These are phyloP conservation scores for Trichosporon coremiiforme DNA, from an alignment of 1,284 basidiomycete species.

Conservation along the genomic window DNA sequence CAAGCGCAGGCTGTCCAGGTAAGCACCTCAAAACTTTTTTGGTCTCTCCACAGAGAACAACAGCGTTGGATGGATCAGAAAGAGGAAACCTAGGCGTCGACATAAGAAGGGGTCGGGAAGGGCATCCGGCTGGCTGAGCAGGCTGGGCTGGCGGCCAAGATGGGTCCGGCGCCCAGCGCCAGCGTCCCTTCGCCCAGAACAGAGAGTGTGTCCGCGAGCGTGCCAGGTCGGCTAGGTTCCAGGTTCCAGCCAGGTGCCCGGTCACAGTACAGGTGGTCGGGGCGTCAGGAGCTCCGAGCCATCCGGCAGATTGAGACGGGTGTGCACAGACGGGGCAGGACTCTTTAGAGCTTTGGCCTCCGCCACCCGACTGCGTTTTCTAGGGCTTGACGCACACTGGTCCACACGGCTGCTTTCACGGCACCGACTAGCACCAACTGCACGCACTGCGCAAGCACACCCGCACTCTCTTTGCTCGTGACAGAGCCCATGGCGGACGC, in stretches of 20 bases:
- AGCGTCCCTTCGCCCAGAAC: background rate
- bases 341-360: constrained; percentile 9
- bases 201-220: background rate
- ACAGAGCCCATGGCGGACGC: too few relatives aligned
- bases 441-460: background rate
- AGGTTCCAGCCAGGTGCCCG: background rate
- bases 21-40: constrained; percentile 27
- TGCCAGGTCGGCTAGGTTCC: background rate
- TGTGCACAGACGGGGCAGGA: constrained; percentile 14
- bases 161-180: background rate
- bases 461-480: background rate
- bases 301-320: constrained; percentile 14
- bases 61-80: background rate
- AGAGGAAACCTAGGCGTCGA: background rate
- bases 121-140: background rate
- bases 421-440: background rate
- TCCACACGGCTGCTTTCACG: constrained; percentile 7
- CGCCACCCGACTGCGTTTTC: constrained; percentile 13
- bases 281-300: constrained; percentile 8
- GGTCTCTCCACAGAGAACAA: background rate
- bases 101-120: background rate
- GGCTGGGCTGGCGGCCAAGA: background rate
- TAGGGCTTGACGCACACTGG: background rate
- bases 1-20: constrained; percentile 52
- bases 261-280: background rate